Conservation (phyloP, 345 rosid genomes). For the Triadica sebifera region DNA sequence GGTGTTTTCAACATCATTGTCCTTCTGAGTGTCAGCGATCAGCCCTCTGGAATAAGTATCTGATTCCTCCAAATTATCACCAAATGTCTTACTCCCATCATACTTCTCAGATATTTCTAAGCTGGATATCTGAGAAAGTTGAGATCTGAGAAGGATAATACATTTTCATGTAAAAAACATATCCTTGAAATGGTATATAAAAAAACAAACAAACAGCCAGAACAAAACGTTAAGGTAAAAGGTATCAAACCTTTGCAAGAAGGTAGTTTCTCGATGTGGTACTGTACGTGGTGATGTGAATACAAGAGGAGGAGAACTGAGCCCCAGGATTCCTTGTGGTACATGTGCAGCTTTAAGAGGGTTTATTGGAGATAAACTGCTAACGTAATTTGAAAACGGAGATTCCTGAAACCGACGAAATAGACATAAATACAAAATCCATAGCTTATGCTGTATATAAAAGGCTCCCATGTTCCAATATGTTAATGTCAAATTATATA, state of each 20-base stretch:
- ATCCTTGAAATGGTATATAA: background rate
- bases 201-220: background rate
- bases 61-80: slow-evolving; percentile 22
- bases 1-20: slow-evolving; percentile 18
- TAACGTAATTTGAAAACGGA: slow-evolving; percentile 36
- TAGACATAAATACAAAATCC: background rate
- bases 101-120: slow-evolving; percentile 17
- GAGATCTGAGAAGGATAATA: slow-evolving; percentile 33
- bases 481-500: background rate
- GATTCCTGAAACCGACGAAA: slow-evolving; percentile 40
- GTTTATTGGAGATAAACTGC: slow-evolving; percentile 44
- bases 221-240: background rate
- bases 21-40: slow-evolving; percentile 16
- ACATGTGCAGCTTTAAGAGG: slow-evolving; percentile 26
- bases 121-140: slow-evolving; percentile 16
- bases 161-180: slow-evolving; percentile 6
- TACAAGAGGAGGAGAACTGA: slow-evolving; percentile 51
- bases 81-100: slow-evolving; percentile 15
- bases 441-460: background rate
- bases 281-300: slow-evolving; percentile 43
- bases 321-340: slow-evolving; percentile 32
- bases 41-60: slow-evolving; percentile 2
- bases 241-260: slow-evolving; percentile 37
- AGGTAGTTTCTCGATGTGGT: slow-evolving; percentile 24
- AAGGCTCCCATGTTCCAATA: background rate